Percentiles rank a stretch among this genome's conserved stretches.
Evolutionary conservation across 2,329 filamentous ascomycete genomes (phyloP).

Genomic region (Colletotrichum kahawae): DNA sequence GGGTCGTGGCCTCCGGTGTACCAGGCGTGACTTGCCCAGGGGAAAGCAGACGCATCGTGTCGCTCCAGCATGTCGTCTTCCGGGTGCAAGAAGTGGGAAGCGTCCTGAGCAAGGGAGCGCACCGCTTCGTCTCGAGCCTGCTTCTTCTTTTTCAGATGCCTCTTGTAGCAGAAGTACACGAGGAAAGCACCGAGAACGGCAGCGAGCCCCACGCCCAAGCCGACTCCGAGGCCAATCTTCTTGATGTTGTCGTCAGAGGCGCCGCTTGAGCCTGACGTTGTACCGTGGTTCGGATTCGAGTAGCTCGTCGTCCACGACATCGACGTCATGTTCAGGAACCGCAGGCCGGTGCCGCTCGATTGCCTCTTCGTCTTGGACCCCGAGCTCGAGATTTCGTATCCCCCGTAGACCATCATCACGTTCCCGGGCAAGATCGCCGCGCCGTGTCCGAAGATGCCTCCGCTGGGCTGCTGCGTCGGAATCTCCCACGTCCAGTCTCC

Average conservation of each 20-base stretch:
- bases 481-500: conserved; percentile 76
- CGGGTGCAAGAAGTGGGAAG: conserved; percentile 46
- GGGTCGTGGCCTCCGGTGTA: conserved; percentile 51
- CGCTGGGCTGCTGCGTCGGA: conserved; percentile 55
- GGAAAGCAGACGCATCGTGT: conserved; percentile 34
- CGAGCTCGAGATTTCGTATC: conserved; percentile 54
- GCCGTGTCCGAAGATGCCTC: conserved; percentile 67
- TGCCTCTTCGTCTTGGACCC: conserved; percentile 38
- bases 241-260: conserved; percentile 28
- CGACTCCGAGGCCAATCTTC: conserved; percentile 66
- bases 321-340: conserved; percentile 64
- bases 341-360: conserved; percentile 30
- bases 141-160: conserved; percentile 33
- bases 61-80: conserved; percentile 53
- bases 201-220: conserved; percentile 67
- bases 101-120: conserved; percentile 54
- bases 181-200: conserved; percentile 52
- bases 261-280: neutral
- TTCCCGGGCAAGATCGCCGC: conserved; percentile 69
- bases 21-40: conserved; percentile 42
- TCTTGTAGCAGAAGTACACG: conserved; percentile 56
- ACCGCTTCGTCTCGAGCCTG: conserved; percentile 49
- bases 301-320: conserved; percentile 59
- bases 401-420: conserved; percentile 71
- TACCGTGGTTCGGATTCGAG: conserved; percentile 44